phyloP scores from a whole-genome alignment of 305 asterid genomes.

The Lippia alba region DNA sequence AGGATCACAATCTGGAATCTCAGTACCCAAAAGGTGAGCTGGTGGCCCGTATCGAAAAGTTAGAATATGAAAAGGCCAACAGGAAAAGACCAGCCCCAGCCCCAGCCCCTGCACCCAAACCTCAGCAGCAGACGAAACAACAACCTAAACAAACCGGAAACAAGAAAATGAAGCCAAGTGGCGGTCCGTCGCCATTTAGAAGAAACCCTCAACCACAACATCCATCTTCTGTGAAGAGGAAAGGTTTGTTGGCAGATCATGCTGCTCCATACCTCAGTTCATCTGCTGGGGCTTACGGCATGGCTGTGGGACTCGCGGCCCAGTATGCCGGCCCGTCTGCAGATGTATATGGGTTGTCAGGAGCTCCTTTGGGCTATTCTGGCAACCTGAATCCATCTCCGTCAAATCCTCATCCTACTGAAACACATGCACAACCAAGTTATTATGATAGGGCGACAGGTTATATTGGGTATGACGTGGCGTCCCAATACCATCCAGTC shows the following conservation, averaged over 20 bases:
- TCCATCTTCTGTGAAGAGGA: conserved; percentile 41
- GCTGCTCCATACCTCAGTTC: conserved; percentile 47
- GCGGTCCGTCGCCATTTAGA: conserved; percentile 36
- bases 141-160: conserved; percentile 40
- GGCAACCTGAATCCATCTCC: conserved; percentile 50
- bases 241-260: conserved; percentile 51
- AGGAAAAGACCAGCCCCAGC: conserved; percentile 48
- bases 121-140: conserved; percentile 42
- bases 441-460: conserved; percentile 47
- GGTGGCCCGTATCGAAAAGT: conserved; percentile 45
- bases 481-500: conserved; percentile 57
- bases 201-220: conserved; percentile 42
- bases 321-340: conserved; percentile 53
- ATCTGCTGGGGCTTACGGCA: conserved; percentile 53
- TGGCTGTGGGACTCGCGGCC: conserved; percentile 37
- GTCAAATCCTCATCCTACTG: conserved; percentile 48
- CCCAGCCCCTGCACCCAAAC: conserved; percentile 33
- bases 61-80: conserved; percentile 57
- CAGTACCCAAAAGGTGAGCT: conserved; percentile 55
- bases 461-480: conserved; percentile 54
- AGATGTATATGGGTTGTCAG: conserved; percentile 49
- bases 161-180: conserved; percentile 37
- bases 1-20: conserved; percentile 58
- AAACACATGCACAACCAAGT: conserved; percentile 45
- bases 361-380: conserved; percentile 44